These are phyloP conservation scores for Pyrenophora teres DNA, from an alignment of 2,329 filamentous ascomycete species.

Conservation along the genomic window DNA sequence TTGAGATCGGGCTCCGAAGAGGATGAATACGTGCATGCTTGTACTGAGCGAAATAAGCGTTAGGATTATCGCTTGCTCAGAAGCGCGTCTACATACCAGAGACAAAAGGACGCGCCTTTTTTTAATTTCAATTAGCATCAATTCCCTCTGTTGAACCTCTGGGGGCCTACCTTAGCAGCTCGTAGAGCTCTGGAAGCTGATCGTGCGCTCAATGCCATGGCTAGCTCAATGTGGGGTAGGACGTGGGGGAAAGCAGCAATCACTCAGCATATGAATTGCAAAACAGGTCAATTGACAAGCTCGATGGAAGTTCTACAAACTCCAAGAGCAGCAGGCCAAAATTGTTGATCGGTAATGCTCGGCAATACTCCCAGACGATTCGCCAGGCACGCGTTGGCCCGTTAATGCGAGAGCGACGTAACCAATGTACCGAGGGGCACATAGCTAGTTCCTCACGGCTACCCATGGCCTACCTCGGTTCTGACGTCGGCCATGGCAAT, in stretches of 20 bases:
- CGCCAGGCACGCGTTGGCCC: slow-evolving; percentile 26
- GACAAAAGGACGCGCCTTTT: slow-evolving; percentile 34
- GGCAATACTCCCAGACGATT: slow-evolving; percentile 22
- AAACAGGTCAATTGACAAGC: slow-evolving; percentile 1
- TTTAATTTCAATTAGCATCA: not conserved
- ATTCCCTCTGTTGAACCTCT: slow-evolving; percentile 2
- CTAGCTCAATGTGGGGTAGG: slow-evolving; percentile 37
- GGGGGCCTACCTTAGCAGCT: slow-evolving; percentile 63
- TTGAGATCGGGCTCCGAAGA: slow-evolving; percentile 87
- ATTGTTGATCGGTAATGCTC: slow-evolving; percentile 38
- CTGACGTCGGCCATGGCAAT: slow-evolving; percentile 6
- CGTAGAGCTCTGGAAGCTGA: slow-evolving; percentile 66
- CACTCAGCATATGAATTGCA: slow-evolving; percentile 9
- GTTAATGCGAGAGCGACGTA: slow-evolving; percentile 34
- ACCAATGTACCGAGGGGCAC: slow-evolving; percentile 37
- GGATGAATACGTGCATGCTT: slow-evolving; percentile 68
- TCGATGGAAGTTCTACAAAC: slow-evolving; percentile 5
- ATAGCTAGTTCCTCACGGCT: slow-evolving; percentile 20
- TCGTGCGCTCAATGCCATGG: slow-evolving; percentile 69
- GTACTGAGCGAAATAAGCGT: slow-evolving; percentile 35
- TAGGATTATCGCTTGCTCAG: slow-evolving; percentile 8
- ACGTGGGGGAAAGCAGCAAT: slow-evolving; percentile 27
- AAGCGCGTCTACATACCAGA: slow-evolving; percentile 43
- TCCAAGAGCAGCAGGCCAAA: slow-evolving; percentile 11
- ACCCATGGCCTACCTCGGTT: slow-evolving; percentile 14